Percentiles rank a stretch among this genome's conserved stretches.
Conservation (phyloP, 1,284 basidiomycete genomes). For the Sporisorium reilianum region DNA sequence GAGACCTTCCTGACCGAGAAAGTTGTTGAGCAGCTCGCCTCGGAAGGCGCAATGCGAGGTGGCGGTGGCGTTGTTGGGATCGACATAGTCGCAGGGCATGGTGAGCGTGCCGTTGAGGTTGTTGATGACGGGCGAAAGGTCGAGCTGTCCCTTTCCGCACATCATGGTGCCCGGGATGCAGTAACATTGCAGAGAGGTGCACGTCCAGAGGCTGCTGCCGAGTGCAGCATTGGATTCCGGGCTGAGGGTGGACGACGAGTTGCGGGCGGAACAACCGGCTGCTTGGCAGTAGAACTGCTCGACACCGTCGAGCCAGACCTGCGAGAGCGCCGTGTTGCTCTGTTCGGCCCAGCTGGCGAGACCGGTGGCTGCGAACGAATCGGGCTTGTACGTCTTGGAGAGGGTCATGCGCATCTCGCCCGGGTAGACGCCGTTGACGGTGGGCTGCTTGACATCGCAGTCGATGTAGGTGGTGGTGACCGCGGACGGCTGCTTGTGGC, state of each 20-base stretch:
- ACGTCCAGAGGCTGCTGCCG: constrained; percentile 52
- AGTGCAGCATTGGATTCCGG: constrained; percentile 16
- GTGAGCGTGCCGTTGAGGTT: constrained; percentile 51
- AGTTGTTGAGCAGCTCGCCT: constrained; percentile 46
- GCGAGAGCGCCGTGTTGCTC: constrained; percentile 49
- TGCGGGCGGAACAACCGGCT: constrained; percentile 38
- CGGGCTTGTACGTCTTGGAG: constrained; percentile 48
- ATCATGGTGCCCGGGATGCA: constrained; percentile 55
- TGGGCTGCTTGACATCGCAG: constrained; percentile 49
- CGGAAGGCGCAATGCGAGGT: constrained; percentile 46
- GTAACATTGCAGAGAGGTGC: constrained; percentile 53
- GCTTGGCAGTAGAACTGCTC: constrained; percentile 65
- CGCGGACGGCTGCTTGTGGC: constrained; percentile 56
- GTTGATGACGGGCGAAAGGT: constrained; percentile 53
- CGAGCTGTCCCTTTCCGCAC: constrained; percentile 45
- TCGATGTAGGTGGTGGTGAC: constrained; percentile 51
- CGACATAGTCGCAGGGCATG: constrained; percentile 60
- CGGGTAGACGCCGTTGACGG: constrained; percentile 51
- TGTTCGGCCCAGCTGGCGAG: constrained; percentile 47
- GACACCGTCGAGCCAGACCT: constrained; percentile 57
- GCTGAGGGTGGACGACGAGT: constrained; percentile 39
- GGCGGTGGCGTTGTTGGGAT: constrained; percentile 41
- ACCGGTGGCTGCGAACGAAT: constrained; percentile 43
- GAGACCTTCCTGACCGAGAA: constrained; percentile 52
- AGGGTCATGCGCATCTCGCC: constrained; percentile 56